Base-by-base conservation (phyloP, 2,329 filamentous ascomycete species). In the Monilinia aucupariae region DNA sequence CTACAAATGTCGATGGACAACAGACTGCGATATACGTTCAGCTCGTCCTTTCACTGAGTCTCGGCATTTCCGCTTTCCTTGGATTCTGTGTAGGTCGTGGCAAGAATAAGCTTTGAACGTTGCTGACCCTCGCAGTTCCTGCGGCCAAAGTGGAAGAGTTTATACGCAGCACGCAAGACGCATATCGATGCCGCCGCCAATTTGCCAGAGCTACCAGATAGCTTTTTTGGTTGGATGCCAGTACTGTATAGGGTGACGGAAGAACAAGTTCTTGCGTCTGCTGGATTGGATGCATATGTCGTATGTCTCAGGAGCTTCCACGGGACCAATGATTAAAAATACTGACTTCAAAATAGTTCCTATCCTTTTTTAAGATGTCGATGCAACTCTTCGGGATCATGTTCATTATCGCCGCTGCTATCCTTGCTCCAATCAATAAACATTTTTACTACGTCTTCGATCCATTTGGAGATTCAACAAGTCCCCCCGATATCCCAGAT, bases 331-430 rank as follows among this genome's bases (percentile, higher is more conserved):
- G 39, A 8, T 12, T 39, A 9, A 25, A 2, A 3, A 51, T 52
- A 22, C 67, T 73, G 45, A 73, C 39, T 1, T 15, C 39, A 64
- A 22, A 39, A 61, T 71, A 85, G 83, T 97, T 99, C 73, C 81
- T 99, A 17, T 85, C 88, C 20, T 99, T 99, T 77, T 97, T 97
- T 81, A 96, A 92, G 74, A 94, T 97, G 85, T 88, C 93, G 15
- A 90, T 92, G 68, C 90, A 89, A 66, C 89, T 97, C 69, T 87
- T 97, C 58, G 78, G 84, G 20, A 78, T 89, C 59, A 89, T 96
- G 70, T 84, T 94, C 63, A 85, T 96, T 75, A 91, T 97, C 71
- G 88, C 92, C 34, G 80, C 89, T 43, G 80, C 84, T 20, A 84
- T 99, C 4, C 88, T 99, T 68, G 87, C 88, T 66, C 96, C 94